phyloP scores from a whole-genome alignment of 1,139 yeast species.

The Candida labiduridarum region DNA sequence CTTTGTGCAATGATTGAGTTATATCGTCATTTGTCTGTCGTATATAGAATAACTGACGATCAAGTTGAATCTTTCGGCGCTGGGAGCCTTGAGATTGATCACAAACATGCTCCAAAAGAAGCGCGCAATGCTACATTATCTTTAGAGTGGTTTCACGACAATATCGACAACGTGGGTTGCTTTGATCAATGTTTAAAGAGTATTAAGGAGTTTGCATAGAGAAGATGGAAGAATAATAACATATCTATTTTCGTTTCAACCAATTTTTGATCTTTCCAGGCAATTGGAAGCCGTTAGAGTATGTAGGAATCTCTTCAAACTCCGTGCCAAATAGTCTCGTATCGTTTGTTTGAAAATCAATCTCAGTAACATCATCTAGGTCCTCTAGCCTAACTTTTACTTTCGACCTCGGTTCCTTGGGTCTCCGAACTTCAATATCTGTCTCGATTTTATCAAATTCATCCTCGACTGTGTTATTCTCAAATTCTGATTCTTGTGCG shows the following conservation, averaged over 20 bases:
- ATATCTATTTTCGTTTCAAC: background rate
- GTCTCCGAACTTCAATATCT: background rate
- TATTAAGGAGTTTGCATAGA: constrained; percentile 5
- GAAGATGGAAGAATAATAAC: background rate
- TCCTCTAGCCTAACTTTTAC: constrained; percentile 11
- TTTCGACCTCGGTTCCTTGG: background rate
- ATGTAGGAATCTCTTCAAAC: constrained; percentile 12
- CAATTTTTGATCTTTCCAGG: constrained; percentile 11
- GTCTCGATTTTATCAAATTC: background rate
- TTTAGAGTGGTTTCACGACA: constrained; percentile 9
- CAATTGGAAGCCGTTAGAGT: constrained; percentile 14
- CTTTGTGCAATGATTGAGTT: constrained; percentile 22
- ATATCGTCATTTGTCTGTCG: constrained; percentile 21
- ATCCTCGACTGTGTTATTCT: background rate
- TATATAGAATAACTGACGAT: constrained; percentile 24
- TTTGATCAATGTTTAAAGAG: background rate
- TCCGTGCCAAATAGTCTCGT: constrained; percentile 12
- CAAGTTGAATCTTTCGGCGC: constrained; percentile 15
- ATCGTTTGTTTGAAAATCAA: constrained; percentile 6
- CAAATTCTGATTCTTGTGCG: background rate
- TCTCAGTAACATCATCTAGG: constrained; percentile 2
- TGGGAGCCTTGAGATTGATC: constrained; percentile 12
- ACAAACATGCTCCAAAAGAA: constrained; percentile 10
- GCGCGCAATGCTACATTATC: constrained; percentile 3
- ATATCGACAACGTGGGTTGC: constrained; percentile 3